Percentiles rank a stretch among this genome's conserved stretches.
Evolutionary conservation across 805 yeast genomes (phyloP).

Genomic region (Candida insectalens): DNA sequence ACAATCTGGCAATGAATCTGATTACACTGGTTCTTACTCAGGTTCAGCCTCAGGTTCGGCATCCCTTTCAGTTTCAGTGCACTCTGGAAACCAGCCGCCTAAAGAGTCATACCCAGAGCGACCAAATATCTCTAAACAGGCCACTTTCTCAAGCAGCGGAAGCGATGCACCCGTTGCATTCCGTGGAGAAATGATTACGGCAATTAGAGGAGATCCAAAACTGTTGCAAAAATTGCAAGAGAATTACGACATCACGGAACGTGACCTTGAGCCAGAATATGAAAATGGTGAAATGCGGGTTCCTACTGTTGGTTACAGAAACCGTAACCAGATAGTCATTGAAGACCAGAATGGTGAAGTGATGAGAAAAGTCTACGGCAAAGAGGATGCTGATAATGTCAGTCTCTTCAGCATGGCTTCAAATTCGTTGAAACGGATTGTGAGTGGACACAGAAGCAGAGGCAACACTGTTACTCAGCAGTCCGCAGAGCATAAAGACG

Average conservation of each 20-base stretch:
- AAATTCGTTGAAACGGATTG: too few species aligned
- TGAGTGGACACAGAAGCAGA: too few species aligned
- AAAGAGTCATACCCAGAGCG: too few species aligned
- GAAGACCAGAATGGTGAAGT: slow-evolving; percentile 85
- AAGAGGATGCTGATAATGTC: slow-evolving; percentile 5
- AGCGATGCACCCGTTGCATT: background rate
- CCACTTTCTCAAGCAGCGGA: too few species aligned
- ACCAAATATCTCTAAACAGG: too few species aligned
- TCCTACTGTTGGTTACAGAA: slow-evolving; percentile 45
- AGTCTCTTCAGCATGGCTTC: background rate
- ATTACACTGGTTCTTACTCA: too few species aligned
- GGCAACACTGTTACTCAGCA: too few species aligned
- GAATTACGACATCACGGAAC: slow-evolving; percentile 12
- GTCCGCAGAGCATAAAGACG: too few species aligned
- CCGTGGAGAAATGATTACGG: slow-evolving; percentile 1
- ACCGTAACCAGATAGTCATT: slow-evolving; percentile 59
- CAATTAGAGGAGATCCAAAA: slow-evolving; percentile 7
- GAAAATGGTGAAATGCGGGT: slow-evolving; percentile 25
- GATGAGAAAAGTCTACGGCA: slow-evolving; percentile 42
- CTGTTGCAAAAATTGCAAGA: slow-evolving; percentile 9
- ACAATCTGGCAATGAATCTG: too few species aligned
- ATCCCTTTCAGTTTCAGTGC: too few species aligned
- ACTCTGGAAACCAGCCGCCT: too few species aligned
- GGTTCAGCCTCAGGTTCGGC: too few species aligned
- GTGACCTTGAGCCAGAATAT: slow-evolving; percentile 23